Evolutionary conservation across 2,329 filamentous ascomycete genomes (phyloP).

Genomic region (Fusarium oligoseptatum): DNA sequence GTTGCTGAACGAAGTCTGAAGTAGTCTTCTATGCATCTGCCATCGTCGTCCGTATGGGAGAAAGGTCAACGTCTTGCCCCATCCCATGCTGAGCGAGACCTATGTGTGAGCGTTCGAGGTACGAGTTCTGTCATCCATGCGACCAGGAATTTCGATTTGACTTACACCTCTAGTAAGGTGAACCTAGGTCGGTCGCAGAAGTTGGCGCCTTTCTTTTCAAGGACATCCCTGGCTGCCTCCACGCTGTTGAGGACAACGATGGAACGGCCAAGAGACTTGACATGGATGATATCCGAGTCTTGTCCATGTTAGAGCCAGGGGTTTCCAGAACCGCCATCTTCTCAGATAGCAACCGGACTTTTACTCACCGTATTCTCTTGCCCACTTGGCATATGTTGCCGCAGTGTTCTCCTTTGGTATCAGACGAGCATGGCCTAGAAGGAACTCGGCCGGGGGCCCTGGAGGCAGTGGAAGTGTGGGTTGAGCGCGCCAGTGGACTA

Average conservation of each 20-base stretch:
- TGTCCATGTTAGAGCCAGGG: not conserved
- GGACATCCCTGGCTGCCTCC: conserved; percentile 55
- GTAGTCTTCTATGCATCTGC: conserved; percentile 57
- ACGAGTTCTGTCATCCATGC: not conserved
- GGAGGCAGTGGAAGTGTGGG: conserved; percentile 41
- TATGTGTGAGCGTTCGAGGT: not conserved
- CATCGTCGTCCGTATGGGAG: conserved; percentile 57
- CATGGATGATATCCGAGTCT: conserved; percentile 51
- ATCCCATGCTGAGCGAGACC: conserved; percentile 54
- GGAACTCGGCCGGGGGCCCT: conserved; percentile 47
- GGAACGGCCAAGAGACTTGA: conserved; percentile 48
- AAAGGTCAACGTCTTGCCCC: conserved; percentile 62
- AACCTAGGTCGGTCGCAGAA: conserved; percentile 61
- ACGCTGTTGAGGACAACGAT: conserved; percentile 48
- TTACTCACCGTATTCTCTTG: conserved; percentile 45
- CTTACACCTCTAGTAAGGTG: conserved; percentile 53
- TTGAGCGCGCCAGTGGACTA: conserved; percentile 16
- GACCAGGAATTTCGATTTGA: not conserved
- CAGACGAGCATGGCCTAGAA: conserved; percentile 46
- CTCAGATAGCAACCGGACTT: no score
- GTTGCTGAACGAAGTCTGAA: conserved; percentile 59
- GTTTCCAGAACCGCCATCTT: not conserved
- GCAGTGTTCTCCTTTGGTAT: conserved; percentile 47
- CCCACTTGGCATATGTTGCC: conserved; percentile 45
- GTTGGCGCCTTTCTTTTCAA: conserved; percentile 59